phyloP scores from a whole-genome alignment of 106 monocot species.

The Allium sativum region DNA sequence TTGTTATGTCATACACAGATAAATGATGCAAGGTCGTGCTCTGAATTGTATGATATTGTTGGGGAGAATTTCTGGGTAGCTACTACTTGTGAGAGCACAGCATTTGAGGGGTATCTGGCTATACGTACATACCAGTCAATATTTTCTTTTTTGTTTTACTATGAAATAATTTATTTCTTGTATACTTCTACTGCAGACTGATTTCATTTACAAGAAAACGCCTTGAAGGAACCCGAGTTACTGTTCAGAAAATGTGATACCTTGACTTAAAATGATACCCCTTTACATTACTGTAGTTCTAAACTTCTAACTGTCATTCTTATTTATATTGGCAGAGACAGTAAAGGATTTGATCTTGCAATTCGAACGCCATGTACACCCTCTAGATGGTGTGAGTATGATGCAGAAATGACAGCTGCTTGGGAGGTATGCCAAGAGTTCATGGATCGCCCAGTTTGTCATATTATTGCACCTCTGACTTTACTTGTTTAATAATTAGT shows the following conservation, averaged over 20 bases:
- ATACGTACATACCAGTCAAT: not conserved
- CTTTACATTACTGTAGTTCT: not conserved
- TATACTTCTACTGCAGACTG: constrained; percentile 1
- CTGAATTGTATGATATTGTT: constrained; percentile 61
- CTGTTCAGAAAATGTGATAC: constrained; percentile 71
- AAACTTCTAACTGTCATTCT: not conserved
- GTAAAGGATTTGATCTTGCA: constrained; percentile 86
- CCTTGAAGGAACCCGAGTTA: constrained; percentile 89
- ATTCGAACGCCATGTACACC: constrained; percentile 89
- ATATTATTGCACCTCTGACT: not conserved
- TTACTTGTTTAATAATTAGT: too few species aligned
- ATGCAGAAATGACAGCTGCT: constrained; percentile 69
- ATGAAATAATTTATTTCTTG: not conserved
- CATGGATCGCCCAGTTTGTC: not conserved
- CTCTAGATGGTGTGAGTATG: constrained; percentile 79
- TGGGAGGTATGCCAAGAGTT: constrained; percentile 63
- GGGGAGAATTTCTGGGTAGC: constrained; percentile 90
- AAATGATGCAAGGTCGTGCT: constrained; percentile 53
- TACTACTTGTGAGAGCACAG: constrained; percentile 61
- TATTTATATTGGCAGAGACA: constrained; percentile 36
- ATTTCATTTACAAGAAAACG: constrained; percentile 39
- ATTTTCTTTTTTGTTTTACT: not conserved
- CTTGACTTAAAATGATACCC: not conserved
- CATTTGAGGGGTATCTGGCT: constrained; percentile 61
- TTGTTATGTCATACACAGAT: constrained; percentile 33